Conservation (phyloP, 1,139 yeast species). For the Meyerozyma carpophila region DNA sequence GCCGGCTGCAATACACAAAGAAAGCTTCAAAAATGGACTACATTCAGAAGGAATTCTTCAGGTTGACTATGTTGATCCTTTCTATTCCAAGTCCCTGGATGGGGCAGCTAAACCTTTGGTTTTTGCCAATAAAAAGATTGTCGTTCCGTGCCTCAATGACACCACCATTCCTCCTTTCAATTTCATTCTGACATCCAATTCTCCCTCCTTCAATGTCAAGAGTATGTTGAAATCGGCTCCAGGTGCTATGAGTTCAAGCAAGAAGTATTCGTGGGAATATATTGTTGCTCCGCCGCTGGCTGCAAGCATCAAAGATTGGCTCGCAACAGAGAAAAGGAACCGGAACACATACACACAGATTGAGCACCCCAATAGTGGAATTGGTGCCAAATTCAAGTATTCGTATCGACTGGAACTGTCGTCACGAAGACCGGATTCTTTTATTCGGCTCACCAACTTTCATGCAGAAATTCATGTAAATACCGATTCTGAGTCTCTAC, state of each 20-base stretch:
- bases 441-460: conserved; percentile 48
- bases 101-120: conserved; percentile 50
- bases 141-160: conserved; percentile 24
- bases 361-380: conserved; percentile 38
- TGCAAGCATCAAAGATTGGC: conserved; percentile 16
- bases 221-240: not conserved
- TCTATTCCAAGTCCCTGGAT: conserved; percentile 48
- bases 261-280: conserved; percentile 23
- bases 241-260: not conserved
- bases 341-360: conserved; percentile 43
- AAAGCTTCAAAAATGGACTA: conserved; percentile 28
- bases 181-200: not conserved
- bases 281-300: conserved; percentile 26
- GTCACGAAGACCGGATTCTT: conserved; percentile 40
- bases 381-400: conserved; percentile 24
- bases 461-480: conserved; percentile 64
- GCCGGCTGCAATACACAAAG: conserved; percentile 16
- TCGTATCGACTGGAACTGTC: conserved; percentile 27
- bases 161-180: conserved; percentile 8
- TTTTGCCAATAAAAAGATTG: conserved; percentile 63
- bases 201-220: not conserved
- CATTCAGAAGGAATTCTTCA: conserved; percentile 43
- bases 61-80: conserved; percentile 58
- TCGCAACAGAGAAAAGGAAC: conserved; percentile 8
- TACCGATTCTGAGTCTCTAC: conserved; percentile 41